Evolutionary conservation across 2,329 filamentous ascomycete species (phyloP).

Genomic region (Exophiala xenobiotica): DNA sequence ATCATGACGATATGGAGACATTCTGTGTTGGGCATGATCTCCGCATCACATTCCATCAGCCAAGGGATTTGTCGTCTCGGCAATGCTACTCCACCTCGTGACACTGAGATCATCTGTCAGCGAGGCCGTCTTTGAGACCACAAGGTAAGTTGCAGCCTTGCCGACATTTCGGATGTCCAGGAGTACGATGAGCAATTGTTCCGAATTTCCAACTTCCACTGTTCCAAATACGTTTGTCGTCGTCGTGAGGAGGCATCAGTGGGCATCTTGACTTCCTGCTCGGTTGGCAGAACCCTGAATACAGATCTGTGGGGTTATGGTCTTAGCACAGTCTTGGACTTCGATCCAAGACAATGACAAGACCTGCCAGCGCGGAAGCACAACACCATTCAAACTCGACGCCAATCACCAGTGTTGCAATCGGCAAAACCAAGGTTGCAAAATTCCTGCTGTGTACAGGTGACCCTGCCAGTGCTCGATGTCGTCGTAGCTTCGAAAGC

Average conservation of each 20-base stretch:
- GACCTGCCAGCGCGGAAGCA: neutral
- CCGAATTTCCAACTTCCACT: too few species aligned
- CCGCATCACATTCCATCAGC: neutral
- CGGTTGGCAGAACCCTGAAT: neutral
- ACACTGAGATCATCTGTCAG: neutral
- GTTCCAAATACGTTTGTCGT: too few species aligned
- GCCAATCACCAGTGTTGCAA: neutral
- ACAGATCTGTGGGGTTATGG: neutral
- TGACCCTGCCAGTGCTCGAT: neutral
- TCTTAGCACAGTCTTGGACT: slow-evolving; percentile 1
- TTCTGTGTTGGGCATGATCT: neutral
- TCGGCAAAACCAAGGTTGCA: neutral
- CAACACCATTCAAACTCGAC: neutral
- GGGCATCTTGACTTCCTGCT: too few species aligned
- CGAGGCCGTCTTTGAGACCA: neutral
- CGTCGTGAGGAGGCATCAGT: too few species aligned
- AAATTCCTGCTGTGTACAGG: neutral
- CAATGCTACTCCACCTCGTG: neutral
- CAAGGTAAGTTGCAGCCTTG: neutral
- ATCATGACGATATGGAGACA: neutral
- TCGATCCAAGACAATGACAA: neutral
- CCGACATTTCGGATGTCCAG: neutral
- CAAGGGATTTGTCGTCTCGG: neutral
- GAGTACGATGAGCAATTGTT: neutral
- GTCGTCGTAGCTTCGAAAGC: neutral